Percentiles rank a stretch among this genome's conserved stretches.
Evolutionary conservation across 768 basidiomycete species (phyloP).

Genomic region (Phaeotremella fagi): DNA sequence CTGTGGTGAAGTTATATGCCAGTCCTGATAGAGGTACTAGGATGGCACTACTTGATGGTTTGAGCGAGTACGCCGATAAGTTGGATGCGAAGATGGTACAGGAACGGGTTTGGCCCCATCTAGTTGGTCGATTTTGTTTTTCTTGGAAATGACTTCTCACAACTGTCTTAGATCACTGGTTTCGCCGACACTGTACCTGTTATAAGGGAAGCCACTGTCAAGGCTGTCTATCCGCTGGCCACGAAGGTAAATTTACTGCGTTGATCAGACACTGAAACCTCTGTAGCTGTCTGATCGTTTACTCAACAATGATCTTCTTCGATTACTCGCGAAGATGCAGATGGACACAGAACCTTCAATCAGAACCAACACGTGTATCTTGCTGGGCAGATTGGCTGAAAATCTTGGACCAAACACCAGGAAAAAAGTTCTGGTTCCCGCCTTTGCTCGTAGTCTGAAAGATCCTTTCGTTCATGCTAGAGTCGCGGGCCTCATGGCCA

Average conservation of each 20-base stretch:
- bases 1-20: slow-evolving; percentile 75
- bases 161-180: slow-evolving; percentile 70
- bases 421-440: slow-evolving; percentile 93
- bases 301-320: slow-evolving; percentile 91
- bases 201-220: slow-evolving; percentile 89
- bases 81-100: slow-evolving; percentile 77
- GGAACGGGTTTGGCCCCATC: slow-evolving; percentile 86
- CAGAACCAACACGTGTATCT: slow-evolving; percentile 93
- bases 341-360: slow-evolving; percentile 89
- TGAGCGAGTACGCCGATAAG: slow-evolving; percentile 78
- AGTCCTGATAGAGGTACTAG: slow-evolving; percentile 89
- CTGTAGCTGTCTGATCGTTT: slow-evolving; percentile 80
- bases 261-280: background rate
- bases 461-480: slow-evolving; percentile 89
- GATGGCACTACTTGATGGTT: slow-evolving; percentile 84
- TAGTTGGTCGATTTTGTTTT: slow-evolving; percentile 55
- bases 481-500: slow-evolving; percentile 89
- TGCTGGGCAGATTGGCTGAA: slow-evolving; percentile 85
- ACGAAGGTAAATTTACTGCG: slow-evolving; percentile 74
- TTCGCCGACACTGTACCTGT: slow-evolving; percentile 91
- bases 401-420: slow-evolving; percentile 81
- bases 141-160: background rate
- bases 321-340: slow-evolving; percentile 87
- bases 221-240: slow-evolving; percentile 74
- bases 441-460: slow-evolving; percentile 81